Base-by-base conservation (phyloP, 2,329 filamentous ascomycete species). In the Hyphodiscus sp. region DNA sequence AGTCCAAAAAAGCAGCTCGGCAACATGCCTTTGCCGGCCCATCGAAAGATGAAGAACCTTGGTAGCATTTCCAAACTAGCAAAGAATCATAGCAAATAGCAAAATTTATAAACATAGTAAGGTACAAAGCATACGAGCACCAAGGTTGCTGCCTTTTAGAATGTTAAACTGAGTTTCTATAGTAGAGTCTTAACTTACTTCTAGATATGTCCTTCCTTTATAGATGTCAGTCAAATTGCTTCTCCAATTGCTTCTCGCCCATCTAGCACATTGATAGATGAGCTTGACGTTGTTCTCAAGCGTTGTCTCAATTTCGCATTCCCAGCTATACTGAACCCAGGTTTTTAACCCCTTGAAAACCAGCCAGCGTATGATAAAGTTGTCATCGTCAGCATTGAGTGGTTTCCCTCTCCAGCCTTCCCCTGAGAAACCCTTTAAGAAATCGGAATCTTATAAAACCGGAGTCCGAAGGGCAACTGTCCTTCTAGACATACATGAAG, bases 201-300 rank as follows among this genome's bases (percentile, higher is more conserved):
- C 23, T 26, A 26, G 23, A 26, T 26, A 26, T 26, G 23, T 26
- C 23, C 8, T 26, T n/a, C n/a, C n/a, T 26, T 26, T 26, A 26
- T 26, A 60, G 91, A 80, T 68, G 70, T 89, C 95, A 52, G 88
- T 95, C 71, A 89, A 83, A 71, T 96, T 96, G 76, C 90, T 95
- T 67, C 91, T 82, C 91, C 90, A 96, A 73, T 96, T 96, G 77
- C 90, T 95, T 67, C 91, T 83, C 38, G 91, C 90, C 91, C 91
- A 96, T 49, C 91, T 82, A 45, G 90, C 82, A 72, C 91, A 96
- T 72, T 96, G 91, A 69, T 88, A 91, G 61, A 96, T 75, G 67
- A 95, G 96, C 67, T 90, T 94, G 53, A 79, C 76, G 67, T 90
- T 85, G 68, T 91, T 86, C 70, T 95, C 90, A 49, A 96, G 78